Evolutionary conservation across 2,329 filamentous ascomycete species (phyloP).

Genomic region (Coleophoma cylindrospora): DNA sequence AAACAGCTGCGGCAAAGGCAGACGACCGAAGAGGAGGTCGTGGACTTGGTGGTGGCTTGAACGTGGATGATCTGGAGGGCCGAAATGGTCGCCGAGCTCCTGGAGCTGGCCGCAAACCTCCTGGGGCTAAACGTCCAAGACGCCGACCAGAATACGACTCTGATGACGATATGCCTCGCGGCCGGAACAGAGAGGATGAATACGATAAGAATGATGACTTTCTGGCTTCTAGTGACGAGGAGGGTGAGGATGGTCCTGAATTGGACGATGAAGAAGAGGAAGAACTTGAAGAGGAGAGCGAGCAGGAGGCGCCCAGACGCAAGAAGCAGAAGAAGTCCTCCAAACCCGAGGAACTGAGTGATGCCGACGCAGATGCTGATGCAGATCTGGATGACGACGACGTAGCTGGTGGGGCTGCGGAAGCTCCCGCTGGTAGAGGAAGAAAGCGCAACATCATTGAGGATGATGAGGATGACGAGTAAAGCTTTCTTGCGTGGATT

Average conservation of each 20-base stretch:
- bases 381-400: constrained; percentile 46
- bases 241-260: constrained; percentile 52
- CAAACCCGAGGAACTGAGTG: constrained; percentile 34
- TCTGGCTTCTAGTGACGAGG: constrained; percentile 70
- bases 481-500: no score
- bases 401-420: constrained; percentile 29
- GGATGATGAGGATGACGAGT: constrained; percentile 50
- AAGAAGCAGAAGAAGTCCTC: constrained; percentile 26
- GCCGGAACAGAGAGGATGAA: constrained; percentile 57
- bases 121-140: constrained; percentile 46
- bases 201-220: constrained; percentile 80
- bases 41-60: constrained; percentile 51
- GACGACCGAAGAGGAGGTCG: constrained; percentile 33
- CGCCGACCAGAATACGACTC: constrained; percentile 66
- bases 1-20: constrained; percentile 59
- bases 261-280: constrained; percentile 43
- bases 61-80: constrained; percentile 67
- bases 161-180: constrained; percentile 64
- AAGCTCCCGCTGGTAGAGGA: constrained; percentile 31
- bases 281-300: constrained; percentile 42
- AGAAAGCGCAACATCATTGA: constrained; percentile 54
- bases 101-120: constrained; percentile 47
- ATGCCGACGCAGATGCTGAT: constrained; percentile 44
- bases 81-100: constrained; percentile 37
- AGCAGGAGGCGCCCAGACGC: constrained; percentile 20